Evolutionary conservation across 2,329 filamentous ascomycete species (phyloP).

Genomic region (Acephala macrosclerotiorum): DNA sequence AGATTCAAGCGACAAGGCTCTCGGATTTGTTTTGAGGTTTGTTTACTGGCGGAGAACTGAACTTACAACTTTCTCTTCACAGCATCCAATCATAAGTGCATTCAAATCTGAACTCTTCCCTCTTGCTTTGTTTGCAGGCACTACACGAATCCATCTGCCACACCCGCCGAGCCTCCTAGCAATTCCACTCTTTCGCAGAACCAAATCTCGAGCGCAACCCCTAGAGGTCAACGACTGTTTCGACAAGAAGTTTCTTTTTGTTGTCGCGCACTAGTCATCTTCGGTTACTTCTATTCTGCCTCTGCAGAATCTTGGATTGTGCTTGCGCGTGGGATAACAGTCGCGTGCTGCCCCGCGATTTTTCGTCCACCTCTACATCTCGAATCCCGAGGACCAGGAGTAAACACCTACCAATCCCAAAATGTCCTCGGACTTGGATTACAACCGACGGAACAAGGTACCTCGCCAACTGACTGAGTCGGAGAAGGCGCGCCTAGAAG

Average conservation of each 20-base stretch:
- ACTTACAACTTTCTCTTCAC: background rate
- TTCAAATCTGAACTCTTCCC: background rate
- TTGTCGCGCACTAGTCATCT: background rate
- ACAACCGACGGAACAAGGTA: slow-evolving; percentile 83
- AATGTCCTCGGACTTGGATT: slow-evolving; percentile 58
- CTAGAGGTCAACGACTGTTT: background rate
- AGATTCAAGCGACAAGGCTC: too few relatives aligned
- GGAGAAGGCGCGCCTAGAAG: slow-evolving; percentile 85
- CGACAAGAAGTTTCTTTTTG: background rate
- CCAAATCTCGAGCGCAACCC: background rate
- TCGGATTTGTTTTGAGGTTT: background rate
- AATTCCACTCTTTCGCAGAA: slow-evolving; percentile 5
- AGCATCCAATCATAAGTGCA: slow-evolving; percentile 1
- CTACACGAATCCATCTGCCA: background rate
- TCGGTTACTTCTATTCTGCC: background rate
- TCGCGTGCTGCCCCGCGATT: slow-evolving; percentile 31
- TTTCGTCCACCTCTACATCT: background rate
- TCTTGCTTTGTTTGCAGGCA: background rate
- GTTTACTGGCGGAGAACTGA: background rate
- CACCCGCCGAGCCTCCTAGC: background rate
- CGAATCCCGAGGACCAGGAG: slow-evolving; percentile 3
- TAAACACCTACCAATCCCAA: slow-evolving; percentile 9
- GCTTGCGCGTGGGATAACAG: slow-evolving; percentile 3
- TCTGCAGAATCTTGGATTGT: slow-evolving; percentile 6
- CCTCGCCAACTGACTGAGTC: slow-evolving; percentile 81